Conservation (phyloP, 805 yeast species). For the Kazachstania bromeliacearum region DNA sequence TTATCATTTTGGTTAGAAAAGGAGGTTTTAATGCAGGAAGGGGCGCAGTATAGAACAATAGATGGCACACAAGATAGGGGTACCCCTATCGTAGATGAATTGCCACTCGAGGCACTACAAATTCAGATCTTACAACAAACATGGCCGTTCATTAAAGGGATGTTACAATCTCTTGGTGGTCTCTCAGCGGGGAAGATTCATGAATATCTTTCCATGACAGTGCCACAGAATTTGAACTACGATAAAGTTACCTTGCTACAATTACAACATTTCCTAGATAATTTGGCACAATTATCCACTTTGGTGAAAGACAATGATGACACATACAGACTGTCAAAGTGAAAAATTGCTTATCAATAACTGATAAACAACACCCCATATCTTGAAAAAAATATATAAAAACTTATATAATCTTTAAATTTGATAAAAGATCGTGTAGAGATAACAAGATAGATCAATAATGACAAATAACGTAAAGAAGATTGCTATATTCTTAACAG, state of each 20-base stretch:
- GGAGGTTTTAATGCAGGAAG: background rate
- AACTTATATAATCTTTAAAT: too few relatives aligned
- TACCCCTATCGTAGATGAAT: background rate
- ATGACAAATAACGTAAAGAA: conserved; percentile 5
- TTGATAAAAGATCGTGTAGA: too few relatives aligned
- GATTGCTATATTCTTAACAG: conserved; percentile 23
- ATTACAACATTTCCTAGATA: background rate
- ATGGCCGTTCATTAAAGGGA: background rate
- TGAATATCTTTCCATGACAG: background rate
- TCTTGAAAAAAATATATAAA: too few relatives aligned
- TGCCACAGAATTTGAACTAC: background rate
- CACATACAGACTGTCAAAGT: too few relatives aligned
- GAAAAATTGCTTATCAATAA: too few relatives aligned
- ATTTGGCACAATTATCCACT: too few relatives aligned
- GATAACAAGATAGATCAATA: too few relatives aligned
- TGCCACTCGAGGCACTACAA: background rate
- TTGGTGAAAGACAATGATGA: too few relatives aligned
- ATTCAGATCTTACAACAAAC: too few relatives aligned
- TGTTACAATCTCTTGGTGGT: background rate
- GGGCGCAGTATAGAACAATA: background rate
- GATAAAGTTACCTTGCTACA: background rate
- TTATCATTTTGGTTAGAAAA: conserved; percentile 16
- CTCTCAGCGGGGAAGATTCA: background rate
- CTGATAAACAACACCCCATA: too few relatives aligned
- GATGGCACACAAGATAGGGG: background rate